phyloP scores from a whole-genome alignment of 169 alveolate genomes.

The Plasmodium knowlesi region DNA sequence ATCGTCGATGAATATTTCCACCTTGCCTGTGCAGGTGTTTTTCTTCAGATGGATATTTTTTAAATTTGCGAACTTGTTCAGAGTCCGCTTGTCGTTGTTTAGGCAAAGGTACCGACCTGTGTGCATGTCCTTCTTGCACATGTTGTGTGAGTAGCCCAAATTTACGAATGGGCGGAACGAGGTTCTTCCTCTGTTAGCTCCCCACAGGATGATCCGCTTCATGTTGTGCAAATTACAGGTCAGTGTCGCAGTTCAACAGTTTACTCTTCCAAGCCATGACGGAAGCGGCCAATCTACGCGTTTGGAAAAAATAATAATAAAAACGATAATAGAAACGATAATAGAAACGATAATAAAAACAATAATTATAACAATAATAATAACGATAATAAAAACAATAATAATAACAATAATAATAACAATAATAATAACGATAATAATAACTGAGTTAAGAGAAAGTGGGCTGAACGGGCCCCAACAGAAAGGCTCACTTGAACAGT shows the following conservation, averaged over 20 bases:
- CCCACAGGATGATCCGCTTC: neutral
- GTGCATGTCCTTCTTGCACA: neutral
- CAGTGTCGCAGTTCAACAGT: neutral
- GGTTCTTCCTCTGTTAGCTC: neutral
- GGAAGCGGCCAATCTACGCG: neutral
- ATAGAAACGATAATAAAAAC: too few relatives aligned
- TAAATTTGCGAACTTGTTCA: conserved; percentile 41
- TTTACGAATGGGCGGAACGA: neutral
- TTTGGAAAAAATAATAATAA: too few relatives aligned
- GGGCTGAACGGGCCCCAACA: neutral
- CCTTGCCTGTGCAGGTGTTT: conserved; percentile 19
- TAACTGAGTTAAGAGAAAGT: neutral
- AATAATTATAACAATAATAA: too few relatives aligned
- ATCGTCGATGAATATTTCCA: conserved; percentile 57
- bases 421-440: too few relatives aligned
- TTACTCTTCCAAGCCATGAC: neutral
- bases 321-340: too few relatives aligned
- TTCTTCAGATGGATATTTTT: conserved; percentile 25
- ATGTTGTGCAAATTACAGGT: neutral
- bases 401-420: too few relatives aligned
- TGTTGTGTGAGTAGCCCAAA: neutral
- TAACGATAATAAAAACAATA: too few relatives aligned
- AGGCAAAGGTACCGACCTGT: conserved; percentile 11
- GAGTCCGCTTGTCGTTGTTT: conserved; percentile 13
- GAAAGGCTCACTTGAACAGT: neutral